phyloP scores from a whole-genome alignment of 179 eudicot genomes.

The Silene noctiflora region DNA sequence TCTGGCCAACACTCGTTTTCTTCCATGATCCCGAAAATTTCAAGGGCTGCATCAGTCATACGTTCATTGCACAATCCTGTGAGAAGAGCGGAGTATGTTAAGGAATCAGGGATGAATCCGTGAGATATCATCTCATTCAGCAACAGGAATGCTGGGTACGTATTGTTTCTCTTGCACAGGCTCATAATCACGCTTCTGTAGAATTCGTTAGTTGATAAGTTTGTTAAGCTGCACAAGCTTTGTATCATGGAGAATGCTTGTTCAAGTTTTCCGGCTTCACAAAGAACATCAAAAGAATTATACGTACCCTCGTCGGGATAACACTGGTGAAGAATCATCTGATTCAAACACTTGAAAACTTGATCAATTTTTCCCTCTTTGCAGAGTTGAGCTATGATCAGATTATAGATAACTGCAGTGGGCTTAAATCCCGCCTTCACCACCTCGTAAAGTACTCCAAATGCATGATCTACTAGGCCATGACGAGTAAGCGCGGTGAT shows the following conservation, averaged over 20 bases:
- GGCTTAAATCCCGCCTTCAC: slow-evolving; percentile 49
- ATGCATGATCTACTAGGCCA: slow-evolving; percentile 59
- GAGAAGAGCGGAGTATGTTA: slow-evolving; percentile 60
- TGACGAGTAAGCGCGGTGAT: slow-evolving; percentile 65
- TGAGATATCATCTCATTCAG: slow-evolving; percentile 50
- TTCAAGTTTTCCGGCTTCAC: slow-evolving; percentile 49
- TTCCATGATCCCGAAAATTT: slow-evolving; percentile 58
- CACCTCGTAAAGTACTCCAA: slow-evolving; percentile 65
- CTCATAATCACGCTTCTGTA: slow-evolving; percentile 52
- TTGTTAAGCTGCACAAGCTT: slow-evolving; percentile 52
- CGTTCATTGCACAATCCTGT: slow-evolving; percentile 81
- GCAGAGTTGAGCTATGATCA: slow-evolving; percentile 59
- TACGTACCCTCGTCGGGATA: slow-evolving; percentile 71
- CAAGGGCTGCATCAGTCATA: slow-evolving; percentile 72
- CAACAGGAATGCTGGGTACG: slow-evolving; percentile 61
- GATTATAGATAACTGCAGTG: slow-evolving; percentile 67
- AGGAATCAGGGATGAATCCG: slow-evolving; percentile 64
- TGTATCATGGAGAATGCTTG: slow-evolving; percentile 71
- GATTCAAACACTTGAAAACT: slow-evolving; percentile 54
- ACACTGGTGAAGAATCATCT: slow-evolving; percentile 54
- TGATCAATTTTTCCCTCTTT: slow-evolving; percentile 56
- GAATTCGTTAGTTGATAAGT: slow-evolving; percentile 42
- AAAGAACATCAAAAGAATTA: slow-evolving; percentile 61
- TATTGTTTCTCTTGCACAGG: slow-evolving; percentile 75
- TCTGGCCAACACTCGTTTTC: slow-evolving; percentile 51